phyloP scores from a whole-genome alignment of 257 asterid genomes.

The Mitragyna speciosa region DNA sequence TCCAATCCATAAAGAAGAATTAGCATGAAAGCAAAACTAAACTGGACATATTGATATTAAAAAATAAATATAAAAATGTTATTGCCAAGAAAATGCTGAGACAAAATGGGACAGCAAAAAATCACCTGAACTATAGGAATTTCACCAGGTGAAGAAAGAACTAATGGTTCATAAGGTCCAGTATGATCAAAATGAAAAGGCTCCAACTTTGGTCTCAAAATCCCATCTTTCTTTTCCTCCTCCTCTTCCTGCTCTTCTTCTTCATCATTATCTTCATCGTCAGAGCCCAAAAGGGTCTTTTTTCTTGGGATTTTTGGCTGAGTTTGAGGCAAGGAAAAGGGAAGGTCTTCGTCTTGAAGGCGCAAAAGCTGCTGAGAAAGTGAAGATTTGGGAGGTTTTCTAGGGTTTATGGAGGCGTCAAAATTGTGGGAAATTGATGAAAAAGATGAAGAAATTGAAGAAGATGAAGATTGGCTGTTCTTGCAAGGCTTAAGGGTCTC shows the following conservation, averaged over 20 bases:
- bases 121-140: constrained; percentile 66
- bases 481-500: constrained; percentile 85
- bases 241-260: constrained; percentile 26
- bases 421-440: constrained; percentile 29
- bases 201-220: constrained; percentile 45
- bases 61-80: not conserved
- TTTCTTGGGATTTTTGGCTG: constrained; percentile 26
- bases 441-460: constrained; percentile 24
- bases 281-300: constrained; percentile 32
- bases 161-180: constrained; percentile 78
- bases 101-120: constrained; percentile 16
- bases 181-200: constrained; percentile 40
- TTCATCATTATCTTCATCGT: constrained; percentile 19
- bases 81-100: not conserved
- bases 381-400: constrained; percentile 91
- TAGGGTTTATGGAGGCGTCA: constrained; percentile 42
- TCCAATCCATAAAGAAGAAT: not conserved
- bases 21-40: not conserved
- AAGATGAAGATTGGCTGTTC: constrained; percentile 24
- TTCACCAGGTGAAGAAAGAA: constrained; percentile 57
- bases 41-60: not conserved
- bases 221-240: constrained; percentile 21
- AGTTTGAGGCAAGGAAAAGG: constrained; percentile 25
- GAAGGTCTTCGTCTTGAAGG: constrained; percentile 40
- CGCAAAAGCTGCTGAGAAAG: constrained; percentile 68